Evolutionary conservation across 768 basidiomycete species (phyloP).

Genomic region (Mycena epipterygia): DNA sequence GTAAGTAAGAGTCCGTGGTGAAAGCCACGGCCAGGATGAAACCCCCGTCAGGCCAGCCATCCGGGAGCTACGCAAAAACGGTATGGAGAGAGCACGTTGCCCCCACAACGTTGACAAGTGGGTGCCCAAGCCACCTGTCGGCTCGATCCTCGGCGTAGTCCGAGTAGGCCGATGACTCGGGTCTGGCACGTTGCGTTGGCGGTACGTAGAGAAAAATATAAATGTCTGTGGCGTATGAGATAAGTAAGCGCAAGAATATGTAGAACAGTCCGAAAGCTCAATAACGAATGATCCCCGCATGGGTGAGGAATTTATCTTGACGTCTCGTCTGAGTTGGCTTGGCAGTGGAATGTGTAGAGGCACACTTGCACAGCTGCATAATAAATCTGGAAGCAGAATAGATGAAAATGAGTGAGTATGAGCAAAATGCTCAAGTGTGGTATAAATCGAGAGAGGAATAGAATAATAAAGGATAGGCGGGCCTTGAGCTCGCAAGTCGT

Average conservation of each 20-base stretch:
- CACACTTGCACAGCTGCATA: neutral
- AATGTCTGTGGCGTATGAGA: neutral
- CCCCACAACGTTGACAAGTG: no score
- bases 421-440: neutral
- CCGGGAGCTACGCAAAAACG: neutral
- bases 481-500: neutral
- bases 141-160: neutral
- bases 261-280: neutral
- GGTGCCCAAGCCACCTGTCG: no score
- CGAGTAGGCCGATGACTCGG: neutral
- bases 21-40: neutral
- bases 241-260: neutral
- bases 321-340: neutral
- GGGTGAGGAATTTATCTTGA: neutral
- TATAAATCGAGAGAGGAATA: neutral
- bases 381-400: neutral
- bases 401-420: neutral
- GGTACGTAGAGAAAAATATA: neutral
- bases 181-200: neutral
- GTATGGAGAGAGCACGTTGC: neutral
- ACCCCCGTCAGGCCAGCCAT: neutral
- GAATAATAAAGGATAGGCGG: neutral
- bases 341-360: neutral
- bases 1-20: neutral
- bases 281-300: neutral